Base-by-base conservation (phyloP, 441 rosid genomes). In the Metrosideros polymorpha region DNA sequence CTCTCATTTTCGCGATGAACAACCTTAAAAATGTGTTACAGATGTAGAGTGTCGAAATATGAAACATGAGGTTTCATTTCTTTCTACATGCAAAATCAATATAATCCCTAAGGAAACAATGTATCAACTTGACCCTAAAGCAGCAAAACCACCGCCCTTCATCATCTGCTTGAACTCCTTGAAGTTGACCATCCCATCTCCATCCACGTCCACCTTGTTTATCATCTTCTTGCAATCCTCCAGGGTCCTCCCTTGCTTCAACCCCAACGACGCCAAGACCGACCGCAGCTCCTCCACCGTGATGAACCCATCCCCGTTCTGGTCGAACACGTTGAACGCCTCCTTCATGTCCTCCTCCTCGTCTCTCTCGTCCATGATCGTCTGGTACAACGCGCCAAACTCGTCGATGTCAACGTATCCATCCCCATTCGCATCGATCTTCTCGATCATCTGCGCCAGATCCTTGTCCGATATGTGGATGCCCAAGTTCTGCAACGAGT, bases 341-440 rank as follows among this genome's bases (percentile, higher is more conserved):
- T 96, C 98, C 89, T 87, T 92, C 95, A 97, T 93, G 52, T 97
- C 99, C 87, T 96, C 97, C 85, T 94, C 98, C 77, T 91, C 95
- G 82, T 96, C 94, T 10, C 90, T 88, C 76, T 90, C 95, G 13
- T 91, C 90, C 88, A 95, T 90, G 1, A 97, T 89, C 8, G 96
- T 90, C 84, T 87, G 89, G 49, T 95, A 97, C 87, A 95, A 82
- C 50, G 85, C 95, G 1, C 94, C 92, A 18, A 95, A 96, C 92
- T 96, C 99, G 14, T 94, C 94, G 1, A 95, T 90, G 75, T 96
- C 98, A 3, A 96, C 96, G 13, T 91, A 93, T 2, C 95, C 95
- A 57, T 96, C 98, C 1, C 97, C 94, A 17, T 95, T 92, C 56
- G 86, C 92, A 76, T 96, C 98, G 39, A 95, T 92, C 87, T 92